Evolutionary conservation across 1,139 yeast species (phyloP).

Genomic region (Candida pseudocylindracea): DNA sequence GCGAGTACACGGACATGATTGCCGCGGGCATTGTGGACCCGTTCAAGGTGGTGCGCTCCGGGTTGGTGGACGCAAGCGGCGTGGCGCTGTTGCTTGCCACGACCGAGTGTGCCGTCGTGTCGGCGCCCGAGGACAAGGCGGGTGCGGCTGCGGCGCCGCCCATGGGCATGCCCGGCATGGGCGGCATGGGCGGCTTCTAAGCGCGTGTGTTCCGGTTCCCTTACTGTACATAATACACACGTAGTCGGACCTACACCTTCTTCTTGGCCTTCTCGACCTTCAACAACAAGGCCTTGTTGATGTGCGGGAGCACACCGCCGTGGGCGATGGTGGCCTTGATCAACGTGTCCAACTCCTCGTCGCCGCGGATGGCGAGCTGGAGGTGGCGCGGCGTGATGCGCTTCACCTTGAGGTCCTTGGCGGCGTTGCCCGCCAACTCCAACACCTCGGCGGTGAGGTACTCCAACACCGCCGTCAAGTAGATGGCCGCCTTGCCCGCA

Average conservation of each 20-base stretch:
- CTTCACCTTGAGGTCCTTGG: constrained; percentile 93
- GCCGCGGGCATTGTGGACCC: constrained; percentile 98
- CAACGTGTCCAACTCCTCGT: constrained; percentile 91
- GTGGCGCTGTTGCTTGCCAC: constrained; percentile 97
- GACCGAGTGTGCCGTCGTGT: constrained; percentile 96
- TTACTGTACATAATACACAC: background rate
- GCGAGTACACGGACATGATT: constrained; percentile 91
- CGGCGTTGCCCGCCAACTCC: constrained; percentile 98
- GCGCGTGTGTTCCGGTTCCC: too few relatives aligned
- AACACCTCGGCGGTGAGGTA: constrained; percentile 95
- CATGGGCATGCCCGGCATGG: constrained; percentile 19
- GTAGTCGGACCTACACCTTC: constrained; percentile 12
- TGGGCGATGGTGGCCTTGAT: constrained; percentile 96
- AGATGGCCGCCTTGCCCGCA: constrained; percentile 94
- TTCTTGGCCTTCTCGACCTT: constrained; percentile 59
- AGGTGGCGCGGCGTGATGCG: constrained; percentile 98
- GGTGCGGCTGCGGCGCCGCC: constrained; percentile 38
- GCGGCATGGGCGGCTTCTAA: background rate
- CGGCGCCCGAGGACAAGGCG: constrained; percentile 81
- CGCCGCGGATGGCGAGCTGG: constrained; percentile 97
- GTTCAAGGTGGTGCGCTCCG: constrained; percentile 95
- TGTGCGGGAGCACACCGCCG: constrained; percentile 98
- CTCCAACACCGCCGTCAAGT: constrained; percentile 90
- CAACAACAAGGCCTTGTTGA: constrained; percentile 79
- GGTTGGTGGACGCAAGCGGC: constrained; percentile 93